These are phyloP conservation scores for Fraxinus greggii DNA, from an alignment of 305 asterid species.

Conservation along the genomic window DNA sequence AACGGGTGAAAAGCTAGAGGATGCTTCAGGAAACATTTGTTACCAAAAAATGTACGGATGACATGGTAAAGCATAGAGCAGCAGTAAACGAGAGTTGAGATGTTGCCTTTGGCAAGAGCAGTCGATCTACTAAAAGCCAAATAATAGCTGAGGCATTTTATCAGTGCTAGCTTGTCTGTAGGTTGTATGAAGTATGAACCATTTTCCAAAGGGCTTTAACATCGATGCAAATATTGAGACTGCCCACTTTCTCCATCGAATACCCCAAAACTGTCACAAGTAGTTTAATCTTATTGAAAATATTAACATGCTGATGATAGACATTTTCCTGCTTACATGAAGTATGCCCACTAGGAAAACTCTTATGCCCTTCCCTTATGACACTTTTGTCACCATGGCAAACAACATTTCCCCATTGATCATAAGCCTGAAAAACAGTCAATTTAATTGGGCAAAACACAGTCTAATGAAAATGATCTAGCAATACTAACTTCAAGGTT, in stretches of 20 bases:
- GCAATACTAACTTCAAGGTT: neutral
- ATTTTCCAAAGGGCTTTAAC: neutral
- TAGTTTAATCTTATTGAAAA: conserved; percentile 2
- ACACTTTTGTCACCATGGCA: conserved; percentile 61
- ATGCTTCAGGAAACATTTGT: neutral
- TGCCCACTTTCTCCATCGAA: neutral
- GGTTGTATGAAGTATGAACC: conserved; percentile 1
- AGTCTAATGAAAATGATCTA: neutral
- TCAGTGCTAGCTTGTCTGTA: neutral
- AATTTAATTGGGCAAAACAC: conserved; percentile 23
- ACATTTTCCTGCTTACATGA: conserved; percentile 53
- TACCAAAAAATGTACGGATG: neutral
- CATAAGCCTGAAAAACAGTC: conserved; percentile 51
- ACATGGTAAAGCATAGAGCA: neutral
- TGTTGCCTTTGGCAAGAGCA: neutral
- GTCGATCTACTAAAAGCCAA: neutral
- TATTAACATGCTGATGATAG: neutral
- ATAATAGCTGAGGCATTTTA: neutral
- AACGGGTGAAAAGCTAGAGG: neutral
- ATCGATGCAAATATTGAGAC: neutral
- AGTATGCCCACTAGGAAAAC: conserved; percentile 93
- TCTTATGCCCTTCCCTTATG: conserved; percentile 69
- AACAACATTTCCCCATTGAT: conserved; percentile 67
- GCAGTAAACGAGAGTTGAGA: neutral
- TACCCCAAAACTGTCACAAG: neutral